A percentile compares a stretch with the other conserved stretches of the same genome.
phyloP scores from a whole-genome alignment of 2,329 filamentous ascomycete species.

The Hymenoscyphus linearis region DNA sequence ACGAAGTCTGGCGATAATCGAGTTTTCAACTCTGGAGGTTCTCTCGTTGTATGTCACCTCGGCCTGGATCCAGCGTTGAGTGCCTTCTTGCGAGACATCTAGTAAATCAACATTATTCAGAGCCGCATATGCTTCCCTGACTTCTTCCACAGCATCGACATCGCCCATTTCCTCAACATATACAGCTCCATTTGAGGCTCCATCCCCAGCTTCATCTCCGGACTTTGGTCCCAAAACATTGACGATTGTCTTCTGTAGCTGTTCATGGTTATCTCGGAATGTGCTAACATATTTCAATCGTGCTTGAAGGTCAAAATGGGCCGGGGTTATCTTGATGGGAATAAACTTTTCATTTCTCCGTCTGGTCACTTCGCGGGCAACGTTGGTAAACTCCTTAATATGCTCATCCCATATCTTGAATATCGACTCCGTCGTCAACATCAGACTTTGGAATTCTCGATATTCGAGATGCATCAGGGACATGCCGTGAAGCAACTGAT shows the following conservation, averaged over 20 bases:
- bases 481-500: conserved; percentile 77
- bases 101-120: conserved; percentile 92
- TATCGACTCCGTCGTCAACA: conserved; percentile 77
- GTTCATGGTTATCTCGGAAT: conserved; percentile 95
- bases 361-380: conserved; percentile 89
- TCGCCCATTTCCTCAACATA: conserved; percentile 93
- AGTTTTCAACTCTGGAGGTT: conserved; percentile 95
- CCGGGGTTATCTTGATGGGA: conserved; percentile 88
- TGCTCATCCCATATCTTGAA: conserved; percentile 94
- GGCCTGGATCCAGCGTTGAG: conserved; percentile 84
- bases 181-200: conserved; percentile 55
- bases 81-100: conserved; percentile 85
- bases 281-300: conserved; percentile 89
- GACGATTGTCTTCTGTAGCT: conserved; percentile 91
- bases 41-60: conserved; percentile 97
- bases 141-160: conserved; percentile 94
- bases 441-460: conserved; percentile 79
- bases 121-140: conserved; percentile 88
- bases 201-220: conserved; percentile 49
- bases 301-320: conserved; percentile 83
- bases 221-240: conserved; percentile 84
- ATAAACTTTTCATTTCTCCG: conserved; percentile 97
- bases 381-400: conserved; percentile 95
- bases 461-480: conserved; percentile 91
- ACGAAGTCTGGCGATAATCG: conserved; percentile 89